Base-by-base conservation (phyloP, 176 grass and related monocot species). In the Alloteropsis semialata region DNA sequence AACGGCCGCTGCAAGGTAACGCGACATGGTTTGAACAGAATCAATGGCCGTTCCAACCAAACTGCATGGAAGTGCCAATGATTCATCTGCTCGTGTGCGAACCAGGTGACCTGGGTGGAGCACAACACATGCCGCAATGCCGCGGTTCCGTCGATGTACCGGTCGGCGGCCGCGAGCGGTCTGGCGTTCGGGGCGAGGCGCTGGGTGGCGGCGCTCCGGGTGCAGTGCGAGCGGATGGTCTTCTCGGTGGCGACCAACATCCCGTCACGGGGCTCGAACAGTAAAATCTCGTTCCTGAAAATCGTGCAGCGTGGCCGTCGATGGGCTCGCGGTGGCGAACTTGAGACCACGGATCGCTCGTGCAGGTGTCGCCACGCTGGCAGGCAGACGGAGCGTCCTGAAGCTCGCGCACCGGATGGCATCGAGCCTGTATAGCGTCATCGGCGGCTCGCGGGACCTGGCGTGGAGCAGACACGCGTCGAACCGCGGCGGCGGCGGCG, bases 201-300 rank as follows among this genome's bases (percentile, higher is more conserved):
- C 30, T 97, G 92, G 92, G 78, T 94, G 88, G 87, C 92, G 46
- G 32, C 88, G 60, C 87, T 97, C 51, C 80, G 82, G 74, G 81
- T 90, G 78, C 95, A 92, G 66, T 94, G 92, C 69, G 95, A 97
- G 81, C 83, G 92, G 51, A 66, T 64, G 73, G 90, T 97, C 33
- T 94, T 97, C 88, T 94, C 75, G 62, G 84, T 92, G 92, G 94
- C 90, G 44, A 94, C 94, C 45, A 94, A 94, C 80, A 75, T 94
- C 16, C 94, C 94, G 34, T 68, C 90, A 1, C 90, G 87, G 84
- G 90, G 92, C 65, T 91, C 78, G 0, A 94, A 10, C 29, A 88
- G 95, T 94, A 59, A 60, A 6, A 41, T 18, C 37, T 18, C 16
- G 10, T 32, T 21, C 34, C 49, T 13, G 22, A 11, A 6, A 16